Conservation (phyloP, 148 eudicot species). For the Rhododendron molle region DNA sequence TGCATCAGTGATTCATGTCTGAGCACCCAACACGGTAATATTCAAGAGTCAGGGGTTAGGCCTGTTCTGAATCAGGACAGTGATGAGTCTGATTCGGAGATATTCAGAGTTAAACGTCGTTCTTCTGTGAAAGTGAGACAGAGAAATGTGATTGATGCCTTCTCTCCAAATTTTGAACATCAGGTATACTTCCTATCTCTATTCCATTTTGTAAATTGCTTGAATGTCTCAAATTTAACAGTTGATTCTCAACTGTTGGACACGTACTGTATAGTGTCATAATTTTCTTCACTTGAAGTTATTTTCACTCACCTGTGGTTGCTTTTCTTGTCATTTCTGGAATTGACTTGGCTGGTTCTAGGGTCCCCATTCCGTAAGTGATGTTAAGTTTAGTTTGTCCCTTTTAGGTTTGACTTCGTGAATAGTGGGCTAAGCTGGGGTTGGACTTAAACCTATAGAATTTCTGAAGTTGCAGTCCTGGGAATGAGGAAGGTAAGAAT, state of each 20-base stretch:
- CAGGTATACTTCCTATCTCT: conserved; percentile 44
- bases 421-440: conserved; percentile 8
- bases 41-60: conserved; percentile 24
- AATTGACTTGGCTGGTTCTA: background rate
- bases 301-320: background rate
- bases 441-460: conserved; percentile 3
- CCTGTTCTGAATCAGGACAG: conserved; percentile 38
- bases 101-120: conserved; percentile 83
- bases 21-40: conserved; percentile 23
- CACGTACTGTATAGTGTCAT: background rate
- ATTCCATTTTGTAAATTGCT: background rate
- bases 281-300: background rate
- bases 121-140: conserved; percentile 51
- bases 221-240: background rate
- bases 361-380: background rate
- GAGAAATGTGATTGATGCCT: conserved; percentile 25
- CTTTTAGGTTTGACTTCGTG: background rate
- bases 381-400: background rate
- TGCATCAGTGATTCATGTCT: conserved; percentile 23
- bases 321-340: background rate
- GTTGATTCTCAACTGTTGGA: background rate
- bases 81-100: conserved; percentile 88
- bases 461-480: background rate
- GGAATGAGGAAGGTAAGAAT: conserved; percentile 1
- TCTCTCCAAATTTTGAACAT: conserved; percentile 24